Evolutionary conservation across 768 basidiomycete genomes (phyloP).

Genomic region (Dentipellis sp.): DNA sequence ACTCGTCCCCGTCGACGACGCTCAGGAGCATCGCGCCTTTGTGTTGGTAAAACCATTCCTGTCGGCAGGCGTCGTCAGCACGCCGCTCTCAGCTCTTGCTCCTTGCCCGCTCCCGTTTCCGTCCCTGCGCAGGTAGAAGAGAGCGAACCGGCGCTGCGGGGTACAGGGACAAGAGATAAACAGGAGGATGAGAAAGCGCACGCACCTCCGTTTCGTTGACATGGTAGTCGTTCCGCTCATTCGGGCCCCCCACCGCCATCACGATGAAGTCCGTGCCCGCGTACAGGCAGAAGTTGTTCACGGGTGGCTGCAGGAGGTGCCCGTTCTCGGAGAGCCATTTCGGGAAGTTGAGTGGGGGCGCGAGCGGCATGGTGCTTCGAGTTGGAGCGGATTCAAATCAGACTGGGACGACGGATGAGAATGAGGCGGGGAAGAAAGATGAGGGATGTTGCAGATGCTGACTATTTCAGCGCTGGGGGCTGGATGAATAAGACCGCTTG

Average conservation of each 20-base stretch:
- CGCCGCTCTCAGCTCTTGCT: too few relatives aligned
- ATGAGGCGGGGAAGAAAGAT: too few relatives aligned
- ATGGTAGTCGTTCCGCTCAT: constrained; percentile 91
- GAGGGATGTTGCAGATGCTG: too few relatives aligned
- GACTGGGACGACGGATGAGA: too few relatives aligned
- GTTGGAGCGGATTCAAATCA: too few relatives aligned
- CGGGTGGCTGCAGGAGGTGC: constrained; percentile 79
- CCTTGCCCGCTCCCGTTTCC: too few relatives aligned
- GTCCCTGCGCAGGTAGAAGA: too few relatives aligned
- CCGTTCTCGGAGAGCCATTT: constrained; percentile 82
- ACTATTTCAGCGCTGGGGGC: not conserved
- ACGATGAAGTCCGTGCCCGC: constrained; percentile 79
- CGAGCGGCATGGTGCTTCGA: constrained; percentile 49
- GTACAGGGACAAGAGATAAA: too few relatives aligned
- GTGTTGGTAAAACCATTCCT: constrained; percentile 99
- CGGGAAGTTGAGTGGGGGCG: constrained; percentile 79
- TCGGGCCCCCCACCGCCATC: constrained; percentile 97
- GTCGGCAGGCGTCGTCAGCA: not conserved
- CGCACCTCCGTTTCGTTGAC: constrained; percentile 87
- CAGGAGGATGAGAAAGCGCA: not conserved
- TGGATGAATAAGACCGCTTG: too few relatives aligned
- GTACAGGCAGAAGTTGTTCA: constrained; percentile 86
- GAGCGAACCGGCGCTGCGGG: too few relatives aligned
- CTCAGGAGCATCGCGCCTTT: constrained; percentile 89
- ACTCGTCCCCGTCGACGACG: constrained; percentile 71